A percentile compares a stretch with the other conserved stretches of the same genome.
Conservation (phyloP, 1,284 basidiomycete genomes). For the Cystobasidium pallidum region DNA sequence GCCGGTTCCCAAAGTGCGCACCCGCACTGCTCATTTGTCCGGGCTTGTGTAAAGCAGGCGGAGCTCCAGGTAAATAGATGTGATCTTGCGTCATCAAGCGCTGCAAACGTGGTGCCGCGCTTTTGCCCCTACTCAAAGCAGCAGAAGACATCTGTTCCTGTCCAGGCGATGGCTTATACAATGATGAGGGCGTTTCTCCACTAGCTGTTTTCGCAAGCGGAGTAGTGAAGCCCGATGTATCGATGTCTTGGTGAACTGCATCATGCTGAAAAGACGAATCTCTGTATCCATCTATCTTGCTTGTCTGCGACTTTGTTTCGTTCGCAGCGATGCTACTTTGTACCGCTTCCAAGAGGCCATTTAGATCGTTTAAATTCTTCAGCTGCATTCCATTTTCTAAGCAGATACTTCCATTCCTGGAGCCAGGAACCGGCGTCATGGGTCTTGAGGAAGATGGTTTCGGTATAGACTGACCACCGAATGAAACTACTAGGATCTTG, state of each 20-base stretch:
- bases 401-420: constrained; percentile 23
- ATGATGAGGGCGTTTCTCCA: background rate
- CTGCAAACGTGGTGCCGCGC: constrained; percentile 21
- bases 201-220: background rate
- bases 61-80: constrained; percentile 58
- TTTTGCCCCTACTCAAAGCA: background rate
- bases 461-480: constrained; percentile 73
- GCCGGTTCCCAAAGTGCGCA: background rate
- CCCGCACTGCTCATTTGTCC: background rate
- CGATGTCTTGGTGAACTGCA: background rate
- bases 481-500: constrained; percentile 70
- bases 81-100: constrained; percentile 42
- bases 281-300: background rate
- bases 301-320: background rate
- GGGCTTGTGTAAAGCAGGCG: constrained; percentile 56
- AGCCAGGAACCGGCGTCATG: constrained; percentile 45
- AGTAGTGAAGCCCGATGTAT: background rate
- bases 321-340: background rate
- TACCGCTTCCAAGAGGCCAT: background rate
- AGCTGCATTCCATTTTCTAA: constrained; percentile 9
- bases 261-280: constrained; percentile 2
- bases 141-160: background rate
- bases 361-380: background rate
- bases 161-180: background rate
- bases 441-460: constrained; percentile 58